Evolutionary conservation across 306 rosid species (phyloP).

Genomic region (Senna siamea): DNA sequence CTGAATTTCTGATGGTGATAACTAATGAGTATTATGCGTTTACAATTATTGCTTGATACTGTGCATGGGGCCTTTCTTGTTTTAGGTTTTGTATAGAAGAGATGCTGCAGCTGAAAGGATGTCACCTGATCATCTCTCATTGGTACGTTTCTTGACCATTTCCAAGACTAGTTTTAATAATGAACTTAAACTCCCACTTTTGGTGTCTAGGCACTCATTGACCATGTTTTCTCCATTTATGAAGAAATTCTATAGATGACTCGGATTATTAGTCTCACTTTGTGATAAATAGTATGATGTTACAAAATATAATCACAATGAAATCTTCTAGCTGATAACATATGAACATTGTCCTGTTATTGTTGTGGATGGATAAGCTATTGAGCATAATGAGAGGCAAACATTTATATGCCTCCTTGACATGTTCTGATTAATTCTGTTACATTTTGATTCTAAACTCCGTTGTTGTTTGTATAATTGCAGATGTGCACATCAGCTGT

Average conservation of each 20-base stretch:
- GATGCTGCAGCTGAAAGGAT: constrained; percentile 53
- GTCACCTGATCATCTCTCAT: constrained; percentile 62
- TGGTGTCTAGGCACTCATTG: neutral
- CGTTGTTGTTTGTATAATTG: constrained; percentile 31
- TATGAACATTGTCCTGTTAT: neutral
- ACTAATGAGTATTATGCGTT: neutral
- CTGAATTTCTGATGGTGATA: neutral
- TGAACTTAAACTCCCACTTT: neutral
- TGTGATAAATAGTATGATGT: constrained; percentile 17
- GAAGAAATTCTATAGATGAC: neutral
- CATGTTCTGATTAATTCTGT: constrained; percentile 5
- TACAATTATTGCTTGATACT: constrained; percentile 15
- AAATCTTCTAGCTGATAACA: constrained; percentile 15
- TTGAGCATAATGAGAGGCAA: neutral
- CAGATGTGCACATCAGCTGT: constrained; percentile 85
- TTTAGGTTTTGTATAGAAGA: constrained; percentile 69
- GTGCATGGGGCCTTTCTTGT: constrained; percentile 5
- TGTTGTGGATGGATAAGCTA: neutral
- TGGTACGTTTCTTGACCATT: constrained; percentile 54
- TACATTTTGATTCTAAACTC: constrained; percentile 17
- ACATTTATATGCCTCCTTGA: constrained; percentile 12
- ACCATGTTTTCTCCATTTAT: neutral
- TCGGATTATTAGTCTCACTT: constrained; percentile 8
- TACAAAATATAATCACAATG: neutral
- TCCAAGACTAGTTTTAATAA: neutral